A percentile compares a stretch with the other conserved stretches of the same genome.
phyloP scores from a whole-genome alignment of 768 basidiomycete species.

The Lyophyllum semitale region DNA sequence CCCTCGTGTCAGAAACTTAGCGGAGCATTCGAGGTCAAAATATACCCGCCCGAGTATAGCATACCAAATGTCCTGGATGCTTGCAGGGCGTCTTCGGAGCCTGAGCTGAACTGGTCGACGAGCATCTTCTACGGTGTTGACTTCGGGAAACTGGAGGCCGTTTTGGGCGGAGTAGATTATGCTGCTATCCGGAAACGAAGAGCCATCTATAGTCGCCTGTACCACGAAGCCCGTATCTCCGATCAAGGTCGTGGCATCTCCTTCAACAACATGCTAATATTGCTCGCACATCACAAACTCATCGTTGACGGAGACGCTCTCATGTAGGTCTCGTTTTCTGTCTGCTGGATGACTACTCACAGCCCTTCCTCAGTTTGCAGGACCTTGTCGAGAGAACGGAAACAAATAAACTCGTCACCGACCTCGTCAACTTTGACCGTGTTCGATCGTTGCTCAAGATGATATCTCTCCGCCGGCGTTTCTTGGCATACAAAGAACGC shows the following conservation, averaged over 20 bases:
- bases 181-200: conserved; percentile 63
- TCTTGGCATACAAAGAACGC: conserved; percentile 53
- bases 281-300: conserved; percentile 89
- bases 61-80: conserved; percentile 58
- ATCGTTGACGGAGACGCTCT: conserved; percentile 89
- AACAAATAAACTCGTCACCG: conserved; percentile 77
- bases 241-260: conserved; percentile 82
- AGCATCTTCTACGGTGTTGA: conserved; percentile 58
- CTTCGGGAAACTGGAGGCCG: conserved; percentile 56
- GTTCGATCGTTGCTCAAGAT: conserved; percentile 80
- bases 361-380: conserved; percentile 55
- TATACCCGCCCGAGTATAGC: conserved; percentile 75
- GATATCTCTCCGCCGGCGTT: conserved; percentile 71
- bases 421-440: conserved; percentile 83
- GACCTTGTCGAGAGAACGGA: conserved; percentile 78
- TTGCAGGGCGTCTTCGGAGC: conserved; percentile 40
- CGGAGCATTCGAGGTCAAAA: conserved; percentile 86
- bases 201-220: conserved; percentile 72
- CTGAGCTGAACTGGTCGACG: conserved; percentile 31
- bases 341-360: conserved; percentile 5
- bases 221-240: conserved; percentile 82
- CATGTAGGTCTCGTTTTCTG: conserved; percentile 54
- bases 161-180: conserved; percentile 69
- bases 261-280: conserved; percentile 85
- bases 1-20: conserved; percentile 62